phyloP scores from a whole-genome alignment of 768 basidiomycete species.

The Lactifluus subvellereus region DNA sequence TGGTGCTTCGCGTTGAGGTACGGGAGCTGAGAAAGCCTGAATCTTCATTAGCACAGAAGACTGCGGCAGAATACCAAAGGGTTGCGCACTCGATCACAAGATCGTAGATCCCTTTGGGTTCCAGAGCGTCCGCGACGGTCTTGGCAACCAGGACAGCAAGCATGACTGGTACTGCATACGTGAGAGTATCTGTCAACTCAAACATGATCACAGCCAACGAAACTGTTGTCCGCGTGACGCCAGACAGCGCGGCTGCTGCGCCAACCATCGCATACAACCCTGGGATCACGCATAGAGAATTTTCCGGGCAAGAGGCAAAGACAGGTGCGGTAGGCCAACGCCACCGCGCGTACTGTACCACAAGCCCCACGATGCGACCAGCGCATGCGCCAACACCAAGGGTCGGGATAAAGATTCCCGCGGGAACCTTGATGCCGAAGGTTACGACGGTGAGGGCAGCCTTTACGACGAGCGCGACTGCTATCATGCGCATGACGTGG shows the following conservation, averaged over 20 bases:
- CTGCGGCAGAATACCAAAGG: neutral
- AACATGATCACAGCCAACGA: slow-evolving; percentile 96
- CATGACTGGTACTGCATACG: slow-evolving; percentile 90
- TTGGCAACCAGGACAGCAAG: slow-evolving; percentile 83
- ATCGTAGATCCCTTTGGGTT: slow-evolving; percentile 96
- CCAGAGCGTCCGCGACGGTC: slow-evolving; percentile 80
- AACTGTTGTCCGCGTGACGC: slow-evolving; percentile 92
- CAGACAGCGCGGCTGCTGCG: slow-evolving; percentile 88
- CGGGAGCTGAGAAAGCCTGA: slow-evolving; percentile 74
- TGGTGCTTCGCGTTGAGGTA: slow-evolving; percentile 90
- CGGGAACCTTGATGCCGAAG: slow-evolving; percentile 87
- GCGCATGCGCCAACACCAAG: slow-evolving; percentile 93
- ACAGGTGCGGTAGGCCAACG: slow-evolving; percentile 51
- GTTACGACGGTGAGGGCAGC: slow-evolving; percentile 78
- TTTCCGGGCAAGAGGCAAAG: slow-evolving; percentile 61
- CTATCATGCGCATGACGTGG: slow-evolving; percentile 58
- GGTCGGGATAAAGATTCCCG: slow-evolving; percentile 96
- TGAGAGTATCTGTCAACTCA: slow-evolving; percentile 88
- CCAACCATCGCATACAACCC: slow-evolving; percentile 96
- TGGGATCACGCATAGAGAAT: slow-evolving; percentile 74
- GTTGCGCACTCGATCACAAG: slow-evolving; percentile 74
- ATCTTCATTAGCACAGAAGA: slow-evolving; percentile 1
- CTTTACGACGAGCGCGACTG: slow-evolving; percentile 78
- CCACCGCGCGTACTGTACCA: slow-evolving; percentile 70
- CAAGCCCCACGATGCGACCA: slow-evolving; percentile 79